Conservation (phyloP, 768 basidiomycete species). For the Suillus ampliporus region DNA sequence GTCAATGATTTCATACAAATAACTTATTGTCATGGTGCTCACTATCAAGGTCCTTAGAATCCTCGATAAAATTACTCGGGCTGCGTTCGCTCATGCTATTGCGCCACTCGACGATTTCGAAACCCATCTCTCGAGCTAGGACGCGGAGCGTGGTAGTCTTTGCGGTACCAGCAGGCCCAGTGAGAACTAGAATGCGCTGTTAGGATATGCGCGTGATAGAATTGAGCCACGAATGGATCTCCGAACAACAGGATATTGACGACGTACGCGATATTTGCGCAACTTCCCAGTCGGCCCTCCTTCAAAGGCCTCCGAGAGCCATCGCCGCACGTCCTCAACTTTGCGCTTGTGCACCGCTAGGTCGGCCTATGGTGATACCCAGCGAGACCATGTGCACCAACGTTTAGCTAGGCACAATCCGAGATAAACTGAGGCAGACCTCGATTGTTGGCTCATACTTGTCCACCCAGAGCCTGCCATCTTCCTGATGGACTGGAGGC, state of each 20-base stretch:
- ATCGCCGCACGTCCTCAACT: conserved; percentile 76
- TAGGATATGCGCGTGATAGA: background rate
- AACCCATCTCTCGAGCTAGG: conserved; percentile 72
- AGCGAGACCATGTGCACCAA: background rate
- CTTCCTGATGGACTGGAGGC: conserved; percentile 22
- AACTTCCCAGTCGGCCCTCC: conserved; percentile 68
- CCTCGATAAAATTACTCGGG: conserved; percentile 27
- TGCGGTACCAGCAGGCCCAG: conserved; percentile 88
- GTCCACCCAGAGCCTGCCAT: conserved; percentile 63
- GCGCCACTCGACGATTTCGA: conserved; percentile 88
- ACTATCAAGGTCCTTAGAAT: conserved; percentile 16
- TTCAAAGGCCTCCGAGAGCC: conserved; percentile 75
- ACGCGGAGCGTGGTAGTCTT: conserved; percentile 89
- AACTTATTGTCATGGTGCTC: background rate
- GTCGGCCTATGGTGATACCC: conserved; percentile 53
- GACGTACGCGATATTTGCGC: conserved; percentile 74
- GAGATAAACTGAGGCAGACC: conserved; percentile 39
- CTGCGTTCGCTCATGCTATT: conserved; percentile 64
- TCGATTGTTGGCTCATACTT: conserved; percentile 65
- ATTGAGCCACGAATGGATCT: background rate
- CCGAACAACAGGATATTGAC: background rate
- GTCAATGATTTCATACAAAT: background rate
- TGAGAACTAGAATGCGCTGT: conserved; percentile 83
- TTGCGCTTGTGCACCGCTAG: conserved; percentile 83
- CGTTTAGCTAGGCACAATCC: conserved; percentile 9